Evolutionary conservation across 164 flowering plant species (phyloP).

Genomic region (Magnolia changhungtana): DNA sequence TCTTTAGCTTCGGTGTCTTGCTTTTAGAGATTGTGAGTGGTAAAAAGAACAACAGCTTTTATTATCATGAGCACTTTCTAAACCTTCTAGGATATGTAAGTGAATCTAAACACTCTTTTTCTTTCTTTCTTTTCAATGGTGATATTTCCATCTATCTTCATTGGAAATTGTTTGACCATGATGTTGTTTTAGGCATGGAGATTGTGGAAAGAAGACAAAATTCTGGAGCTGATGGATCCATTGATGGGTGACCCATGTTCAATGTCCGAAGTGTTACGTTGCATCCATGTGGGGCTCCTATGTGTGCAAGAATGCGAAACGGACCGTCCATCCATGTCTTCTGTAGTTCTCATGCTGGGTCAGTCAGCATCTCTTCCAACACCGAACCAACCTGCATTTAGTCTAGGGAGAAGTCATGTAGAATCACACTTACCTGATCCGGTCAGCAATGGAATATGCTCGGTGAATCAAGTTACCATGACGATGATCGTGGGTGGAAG

Average conservation of each 20-base stretch:
- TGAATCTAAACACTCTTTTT: not conserved
- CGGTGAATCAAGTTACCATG: not conserved
- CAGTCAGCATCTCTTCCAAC: constrained; percentile 2
- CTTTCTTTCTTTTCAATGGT: not conserved
- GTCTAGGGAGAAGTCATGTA: not conserved
- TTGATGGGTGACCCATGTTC: not conserved
- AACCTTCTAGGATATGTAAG: constrained; percentile 15
- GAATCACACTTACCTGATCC: not conserved
- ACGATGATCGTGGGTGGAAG: not conserved
- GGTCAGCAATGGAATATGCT: not conserved
- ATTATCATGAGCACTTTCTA: not conserved
- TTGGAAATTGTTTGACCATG: too few species aligned
- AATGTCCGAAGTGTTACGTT: not conserved
- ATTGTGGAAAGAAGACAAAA: constrained; percentile 3
- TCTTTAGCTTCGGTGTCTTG: not conserved
- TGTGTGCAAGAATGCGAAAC: constrained; percentile 8
- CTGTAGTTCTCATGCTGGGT: constrained; percentile 5
- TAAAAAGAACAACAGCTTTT: not conserved
- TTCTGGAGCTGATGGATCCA: not conserved
- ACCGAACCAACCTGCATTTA: constrained; percentile 5
- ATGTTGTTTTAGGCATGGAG: constrained; percentile 1
- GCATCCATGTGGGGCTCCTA: constrained; percentile 4
- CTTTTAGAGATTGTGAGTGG: constrained; percentile 6
- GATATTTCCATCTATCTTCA: not conserved
- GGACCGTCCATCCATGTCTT: constrained; percentile 2